A percentile compares a stretch with the other conserved stretches of the same genome.
Conservation (phyloP, 176 grass and related monocot species). For the Eleusine coracana region DNA sequence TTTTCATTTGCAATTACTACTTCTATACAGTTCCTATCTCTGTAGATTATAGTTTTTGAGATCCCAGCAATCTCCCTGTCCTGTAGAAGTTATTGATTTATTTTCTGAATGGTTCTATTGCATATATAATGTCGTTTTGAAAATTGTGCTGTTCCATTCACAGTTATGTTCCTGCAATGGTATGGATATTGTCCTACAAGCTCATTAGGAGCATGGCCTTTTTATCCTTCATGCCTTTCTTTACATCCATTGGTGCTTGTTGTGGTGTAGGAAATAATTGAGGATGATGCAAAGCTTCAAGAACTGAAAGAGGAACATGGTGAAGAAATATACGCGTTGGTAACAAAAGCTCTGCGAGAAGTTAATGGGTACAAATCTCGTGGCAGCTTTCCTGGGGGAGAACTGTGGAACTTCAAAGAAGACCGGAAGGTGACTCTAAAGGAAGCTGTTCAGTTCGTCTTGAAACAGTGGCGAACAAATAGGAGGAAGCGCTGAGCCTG, state of each 20-base stretch:
- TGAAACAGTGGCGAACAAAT: conserved; percentile 49
- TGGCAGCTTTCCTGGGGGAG: conserved; percentile 46
- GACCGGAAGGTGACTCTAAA: conserved; percentile 51
- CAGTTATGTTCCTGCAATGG: neutral
- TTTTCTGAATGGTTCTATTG: neutral
- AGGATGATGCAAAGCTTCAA: conserved; percentile 63
- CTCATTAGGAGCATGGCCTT: neutral
- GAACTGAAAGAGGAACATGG: conserved; percentile 61
- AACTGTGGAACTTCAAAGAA: conserved; percentile 65
- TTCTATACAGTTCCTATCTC: neutral
- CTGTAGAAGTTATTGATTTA: neutral
- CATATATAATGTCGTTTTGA: neutral
- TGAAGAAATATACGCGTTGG: conserved; percentile 58
- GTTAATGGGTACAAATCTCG: conserved; percentile 62
- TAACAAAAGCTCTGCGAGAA: conserved; percentile 62
- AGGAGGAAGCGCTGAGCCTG: conserved; percentile 52
- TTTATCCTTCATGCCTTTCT: neutral
- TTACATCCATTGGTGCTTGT: neutral
- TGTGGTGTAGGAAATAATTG: conserved; percentile 54
- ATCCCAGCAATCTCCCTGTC: neutral
- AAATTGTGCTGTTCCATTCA: neutral
- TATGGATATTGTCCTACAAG: conserved; percentile 1
- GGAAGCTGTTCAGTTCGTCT: conserved; percentile 55
- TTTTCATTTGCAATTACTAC: conserved; percentile 7
- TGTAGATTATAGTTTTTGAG: neutral